Evolutionary conservation across 2,329 filamentous ascomycete species (phyloP), one percentile per base, ranked within the genome.

Genomic region (Stagonosporopsis vannaccii): DNA sequence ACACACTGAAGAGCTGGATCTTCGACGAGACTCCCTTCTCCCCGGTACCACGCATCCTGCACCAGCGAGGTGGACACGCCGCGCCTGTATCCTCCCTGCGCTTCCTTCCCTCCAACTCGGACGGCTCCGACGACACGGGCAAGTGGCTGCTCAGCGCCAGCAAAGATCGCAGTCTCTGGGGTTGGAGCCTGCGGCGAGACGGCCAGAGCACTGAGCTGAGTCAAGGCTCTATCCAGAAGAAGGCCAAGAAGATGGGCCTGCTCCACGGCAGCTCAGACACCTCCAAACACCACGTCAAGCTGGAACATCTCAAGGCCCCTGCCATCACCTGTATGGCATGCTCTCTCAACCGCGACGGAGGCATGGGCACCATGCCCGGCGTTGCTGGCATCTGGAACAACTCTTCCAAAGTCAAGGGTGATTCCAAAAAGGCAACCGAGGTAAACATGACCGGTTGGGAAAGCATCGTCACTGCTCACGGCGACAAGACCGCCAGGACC

Each of bases 131-230:
- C 65, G 87, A 88, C 39, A 87, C 87, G 41, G 95, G 94, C 54
- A 98, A 98, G 77, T 98, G 94, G 94, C 81, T 98, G 6, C 81
- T 99, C 51, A 97, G 92, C 69, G 91, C 91, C 64, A 93, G 92
- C 56, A 85, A 87, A 67, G 96, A 99, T 71, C 86, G 92, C 63
- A 97, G 92, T 75, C 81, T 99, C 2, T 98, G 95, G 94, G 94
- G 91, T 1, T 97, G 96, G 87, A 98, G 93, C 82, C 80, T 99
- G 74, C 90, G 95, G 39, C 90, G 91, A 48, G 95, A 99, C 73
- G 93, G 92, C 1, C 96, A 99, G 77, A 97, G 92, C 73, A 87
- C 90, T 1, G 95, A 99, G 76, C 80, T 99, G 33, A 97, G 92
- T 40, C 96, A 99, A 73, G 95, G 95, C 28, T 89, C 89, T 46